phyloP scores from a whole-genome alignment of 805 yeast species.

The Ogataea trehalophila region DNA sequence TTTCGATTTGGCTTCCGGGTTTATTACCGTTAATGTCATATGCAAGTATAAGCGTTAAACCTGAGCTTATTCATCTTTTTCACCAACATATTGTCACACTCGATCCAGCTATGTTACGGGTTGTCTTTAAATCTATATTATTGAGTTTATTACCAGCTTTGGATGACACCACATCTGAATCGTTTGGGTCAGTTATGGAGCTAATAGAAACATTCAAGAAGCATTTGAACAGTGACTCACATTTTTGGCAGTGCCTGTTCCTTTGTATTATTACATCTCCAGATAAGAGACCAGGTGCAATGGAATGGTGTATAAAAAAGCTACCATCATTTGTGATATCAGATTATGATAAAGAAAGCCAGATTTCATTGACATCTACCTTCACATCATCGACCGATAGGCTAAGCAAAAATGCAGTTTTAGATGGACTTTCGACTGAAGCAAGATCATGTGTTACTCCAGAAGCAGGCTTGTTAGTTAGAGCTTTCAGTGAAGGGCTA shows the following conservation, averaged over 20 bases:
- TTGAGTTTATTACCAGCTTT: conserved; percentile 79
- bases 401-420: conserved; percentile 19
- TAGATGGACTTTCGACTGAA: conserved; percentile 26
- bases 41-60: conserved; percentile 85
- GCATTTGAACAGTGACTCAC: conserved; percentile 57
- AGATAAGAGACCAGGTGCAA: conserved; percentile 79
- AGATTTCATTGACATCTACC: too few relatives aligned
- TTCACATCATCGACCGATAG: conserved; percentile 1
- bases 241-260: conserved; percentile 85
- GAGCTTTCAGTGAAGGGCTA: conserved; percentile 71
- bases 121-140: conserved; percentile 62
- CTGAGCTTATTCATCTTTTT: conserved; percentile 62
- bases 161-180: conserved; percentile 89
- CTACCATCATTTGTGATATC: conserved; percentile 51
- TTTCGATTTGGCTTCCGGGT: conserved; percentile 88
- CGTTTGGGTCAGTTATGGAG: conserved; percentile 54
- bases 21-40: conserved; percentile 82
- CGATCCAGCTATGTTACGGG: conserved; percentile 43
- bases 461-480: conserved; percentile 70
- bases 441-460: conserved; percentile 64
- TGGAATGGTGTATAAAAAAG: conserved; percentile 64
- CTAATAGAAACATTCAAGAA: conserved; percentile 56
- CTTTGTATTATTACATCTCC: conserved; percentile 70
- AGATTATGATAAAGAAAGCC: background rate
- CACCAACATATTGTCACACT: conserved; percentile 49